These are phyloP conservation scores for Colletotrichum godetiae DNA, from an alignment of 2,329 filamentous ascomycete genomes.

Conservation along the genomic window DNA sequence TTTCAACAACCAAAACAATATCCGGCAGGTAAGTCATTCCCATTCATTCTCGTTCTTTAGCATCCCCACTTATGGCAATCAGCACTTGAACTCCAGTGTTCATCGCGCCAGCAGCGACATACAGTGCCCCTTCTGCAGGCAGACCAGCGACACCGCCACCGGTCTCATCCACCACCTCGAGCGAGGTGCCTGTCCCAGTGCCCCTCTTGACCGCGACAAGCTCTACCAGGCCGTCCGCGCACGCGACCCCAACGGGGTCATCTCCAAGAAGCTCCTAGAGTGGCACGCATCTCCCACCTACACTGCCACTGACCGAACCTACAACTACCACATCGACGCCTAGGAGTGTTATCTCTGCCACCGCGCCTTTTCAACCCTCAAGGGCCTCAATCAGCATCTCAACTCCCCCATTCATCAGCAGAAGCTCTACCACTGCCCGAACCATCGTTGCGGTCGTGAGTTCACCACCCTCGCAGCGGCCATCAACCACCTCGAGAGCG, in stretches of 20 bases:
- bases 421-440: constrained; percentile 53
- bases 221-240: constrained; percentile 58
- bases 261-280: constrained; percentile 64
- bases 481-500: constrained; percentile 58
- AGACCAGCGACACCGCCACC: constrained; percentile 58
- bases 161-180: constrained; percentile 69
- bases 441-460: constrained; percentile 46
- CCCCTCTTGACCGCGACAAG: constrained; percentile 58
- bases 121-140: constrained; percentile 66
- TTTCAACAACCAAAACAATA: not conserved
- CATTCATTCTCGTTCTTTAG: no score
- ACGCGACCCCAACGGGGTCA: constrained; percentile 58
- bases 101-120: constrained; percentile 57
- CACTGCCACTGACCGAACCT: constrained; percentile 52
- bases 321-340: constrained; percentile 50
- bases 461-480: constrained; percentile 52
- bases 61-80: not conserved
- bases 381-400: constrained; percentile 62
- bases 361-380: constrained; percentile 49
- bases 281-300: constrained; percentile 51
- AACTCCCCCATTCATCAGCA: constrained; percentile 59
- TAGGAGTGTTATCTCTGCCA: constrained; percentile 69
- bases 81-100: constrained; percentile 66
- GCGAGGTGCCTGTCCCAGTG: constrained; percentile 59
- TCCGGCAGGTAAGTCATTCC: not conserved